Conservation (phyloP, 2,329 filamentous ascomycete species). For the Claviceps cyperi region DNA sequence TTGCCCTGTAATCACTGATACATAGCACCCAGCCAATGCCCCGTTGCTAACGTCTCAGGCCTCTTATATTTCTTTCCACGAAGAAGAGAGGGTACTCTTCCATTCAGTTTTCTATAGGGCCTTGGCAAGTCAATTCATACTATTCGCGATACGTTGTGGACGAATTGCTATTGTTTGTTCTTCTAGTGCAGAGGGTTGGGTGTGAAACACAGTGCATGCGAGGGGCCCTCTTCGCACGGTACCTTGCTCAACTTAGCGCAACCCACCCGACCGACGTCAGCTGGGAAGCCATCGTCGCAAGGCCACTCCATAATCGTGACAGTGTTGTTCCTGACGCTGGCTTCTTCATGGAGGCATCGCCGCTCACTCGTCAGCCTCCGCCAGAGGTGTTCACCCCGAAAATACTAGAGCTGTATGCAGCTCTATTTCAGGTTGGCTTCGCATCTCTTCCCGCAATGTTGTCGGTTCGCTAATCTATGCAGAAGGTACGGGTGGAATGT, state of each 20-base stretch:
- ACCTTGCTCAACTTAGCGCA: not conserved
- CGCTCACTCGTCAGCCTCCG: slow-evolving; percentile 80
- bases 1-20: no score
- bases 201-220: not conserved
- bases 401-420: slow-evolving; percentile 78
- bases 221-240: not conserved
- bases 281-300: not conserved
- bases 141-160: not conserved
- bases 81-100: no score
- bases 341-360: slow-evolving; percentile 68
- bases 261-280: not conserved
- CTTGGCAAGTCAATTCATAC: no score
- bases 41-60: no score
- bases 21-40: no score
- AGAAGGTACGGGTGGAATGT: slow-evolving; percentile 13
- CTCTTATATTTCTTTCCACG: no score
- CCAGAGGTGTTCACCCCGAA: slow-evolving; percentile 90
- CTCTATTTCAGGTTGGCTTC: slow-evolving; percentile 55
- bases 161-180: not conserved
- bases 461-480: not conserved
- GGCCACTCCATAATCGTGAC: not conserved
- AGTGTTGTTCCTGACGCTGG: slow-evolving; percentile 2
- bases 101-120: no score
- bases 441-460: slow-evolving; percentile 3
- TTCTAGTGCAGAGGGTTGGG: not conserved